A percentile compares a stretch with the other conserved stretches of the same genome.
These are phyloP conservation scores for Yamadazyma sp. DNA, from an alignment of 805 yeast genomes.

Conservation along the genomic window DNA sequence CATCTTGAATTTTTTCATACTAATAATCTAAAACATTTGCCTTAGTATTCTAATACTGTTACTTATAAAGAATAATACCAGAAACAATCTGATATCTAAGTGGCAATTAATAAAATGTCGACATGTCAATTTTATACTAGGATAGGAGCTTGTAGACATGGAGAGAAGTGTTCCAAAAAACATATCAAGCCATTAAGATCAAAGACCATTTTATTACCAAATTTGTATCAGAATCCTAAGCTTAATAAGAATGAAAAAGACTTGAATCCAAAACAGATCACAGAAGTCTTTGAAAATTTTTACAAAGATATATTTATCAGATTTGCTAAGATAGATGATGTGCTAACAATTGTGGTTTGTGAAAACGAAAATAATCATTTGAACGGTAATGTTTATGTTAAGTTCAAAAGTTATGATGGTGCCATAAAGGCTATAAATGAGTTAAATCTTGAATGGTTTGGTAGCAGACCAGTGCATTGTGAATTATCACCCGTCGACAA, in stretches of 20 bases:
- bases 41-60: neutral
- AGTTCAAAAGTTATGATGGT: conserved; percentile 50
- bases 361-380: conserved; percentile 82
- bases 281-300: conserved; percentile 55
- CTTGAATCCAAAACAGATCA: conserved; percentile 34
- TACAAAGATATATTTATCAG: conserved; percentile 72
- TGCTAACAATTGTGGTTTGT: conserved; percentile 68
- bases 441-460: conserved; percentile 81
- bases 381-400: conserved; percentile 80
- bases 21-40: no score
- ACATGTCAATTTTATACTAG: conserved; percentile 63
- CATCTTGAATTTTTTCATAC: neutral
- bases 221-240: conserved; percentile 62
- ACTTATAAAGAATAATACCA: neutral
- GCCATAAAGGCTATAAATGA: conserved; percentile 60
- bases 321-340: conserved; percentile 45
- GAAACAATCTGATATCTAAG: no score
- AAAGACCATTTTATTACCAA: conserved; percentile 60
- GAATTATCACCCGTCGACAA: conserved; percentile 74
- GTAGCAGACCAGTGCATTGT: conserved; percentile 71
- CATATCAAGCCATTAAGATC: conserved; percentile 68
- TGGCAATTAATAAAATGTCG: no score
- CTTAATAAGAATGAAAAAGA: conserved; percentile 31
- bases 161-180: conserved; percentile 76
- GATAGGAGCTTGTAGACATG: conserved; percentile 93